Conservation (phyloP, 345 rosid genomes). For the Punica granatum region DNA sequence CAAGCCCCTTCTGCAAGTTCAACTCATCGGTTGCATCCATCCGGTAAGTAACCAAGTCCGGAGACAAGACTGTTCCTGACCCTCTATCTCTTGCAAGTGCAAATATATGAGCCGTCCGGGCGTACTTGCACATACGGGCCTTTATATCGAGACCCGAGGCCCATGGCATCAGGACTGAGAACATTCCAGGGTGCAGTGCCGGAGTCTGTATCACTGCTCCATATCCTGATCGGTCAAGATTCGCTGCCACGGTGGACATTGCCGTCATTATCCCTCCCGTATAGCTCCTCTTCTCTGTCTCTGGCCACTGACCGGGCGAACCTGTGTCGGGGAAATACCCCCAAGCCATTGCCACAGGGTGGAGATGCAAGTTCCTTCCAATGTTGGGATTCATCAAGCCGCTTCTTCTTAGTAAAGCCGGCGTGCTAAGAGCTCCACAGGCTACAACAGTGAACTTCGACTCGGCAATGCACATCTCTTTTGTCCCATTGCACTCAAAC, state of each 20-base stretch:
- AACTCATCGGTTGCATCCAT: slow-evolving; percentile 42
- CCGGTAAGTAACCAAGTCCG: slow-evolving; percentile 35
- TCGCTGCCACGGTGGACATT: slow-evolving; percentile 46
- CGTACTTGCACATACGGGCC: slow-evolving; percentile 48
- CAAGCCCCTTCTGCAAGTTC: slow-evolving; percentile 47
- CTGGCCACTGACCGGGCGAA: slow-evolving; percentile 27
- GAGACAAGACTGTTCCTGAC: slow-evolving; percentile 39
- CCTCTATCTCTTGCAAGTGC: slow-evolving; percentile 65
- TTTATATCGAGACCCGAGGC: slow-evolving; percentile 54
- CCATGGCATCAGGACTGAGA: slow-evolving; percentile 69
- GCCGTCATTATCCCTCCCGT: slow-evolving; percentile 87
- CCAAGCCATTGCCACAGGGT: slow-evolving; percentile 88
- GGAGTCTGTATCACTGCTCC: slow-evolving; percentile 77
- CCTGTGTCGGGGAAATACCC: slow-evolving; percentile 54
- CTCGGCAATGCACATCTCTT: slow-evolving; percentile 43
- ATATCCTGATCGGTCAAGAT: slow-evolving; percentile 33
- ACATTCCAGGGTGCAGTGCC: slow-evolving; percentile 76
- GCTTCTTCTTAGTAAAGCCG: slow-evolving; percentile 42
- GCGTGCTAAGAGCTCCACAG: slow-evolving; percentile 70
- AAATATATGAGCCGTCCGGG: slow-evolving; percentile 64
- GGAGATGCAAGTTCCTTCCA: slow-evolving; percentile 63
- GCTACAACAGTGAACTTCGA: slow-evolving; percentile 59
- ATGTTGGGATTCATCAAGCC: slow-evolving; percentile 59
- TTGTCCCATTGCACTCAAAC: slow-evolving; percentile 23
- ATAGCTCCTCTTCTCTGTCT: slow-evolving; percentile 47